Evolutionary conservation across 306 rosid species (phyloP), one percentile per base, ranked within the genome.

Genomic region (Sicyos edulis): DNA sequence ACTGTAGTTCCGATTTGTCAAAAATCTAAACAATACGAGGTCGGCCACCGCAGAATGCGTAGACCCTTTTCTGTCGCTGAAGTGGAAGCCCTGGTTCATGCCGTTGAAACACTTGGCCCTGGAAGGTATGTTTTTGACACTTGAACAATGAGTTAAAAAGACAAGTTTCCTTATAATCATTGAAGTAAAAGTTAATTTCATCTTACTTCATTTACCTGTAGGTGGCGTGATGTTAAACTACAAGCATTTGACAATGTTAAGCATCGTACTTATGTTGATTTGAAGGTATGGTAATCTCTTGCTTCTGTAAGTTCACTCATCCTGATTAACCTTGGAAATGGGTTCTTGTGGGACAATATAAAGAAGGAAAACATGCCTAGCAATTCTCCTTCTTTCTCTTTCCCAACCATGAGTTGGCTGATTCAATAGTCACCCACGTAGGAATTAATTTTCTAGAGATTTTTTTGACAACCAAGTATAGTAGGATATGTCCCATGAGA

Each of bases 221-320:
- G 97, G 91, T 92, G 96, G 97, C 96, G 97, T 53, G 97, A 92
- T 73, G 92, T 92, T 78, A 92, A 92, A 79, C 78, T 88, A n/a
- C 79, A 80, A 42, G 92, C 95, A 37, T 92, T 92, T 37, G 92
- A 92, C 68, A 82, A 78, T 64, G 96, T 92, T 8, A 86, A 85
- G 83, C 95, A 92, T 78, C 82, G 97, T 71, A 92, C 97, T 54
- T 92, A 89, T 26, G 97, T 91, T 67, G 97, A 91, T 81, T 83
- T 91, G 82, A 91, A 91, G 97, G 96, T 87, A 80, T 81, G 78
- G 13, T 67, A 71, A 56, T 22, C 16, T 15, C 55, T 50, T 12
- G 22, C 68, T 61, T 60, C 40, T 29, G 4, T 59, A 61, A 32
- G 49, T 61, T 64, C 69, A 15, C 69, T 62, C 50, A 37, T 29